Conservation (phyloP, 345 rosid species). For the Eutrema heterophyllum region DNA sequence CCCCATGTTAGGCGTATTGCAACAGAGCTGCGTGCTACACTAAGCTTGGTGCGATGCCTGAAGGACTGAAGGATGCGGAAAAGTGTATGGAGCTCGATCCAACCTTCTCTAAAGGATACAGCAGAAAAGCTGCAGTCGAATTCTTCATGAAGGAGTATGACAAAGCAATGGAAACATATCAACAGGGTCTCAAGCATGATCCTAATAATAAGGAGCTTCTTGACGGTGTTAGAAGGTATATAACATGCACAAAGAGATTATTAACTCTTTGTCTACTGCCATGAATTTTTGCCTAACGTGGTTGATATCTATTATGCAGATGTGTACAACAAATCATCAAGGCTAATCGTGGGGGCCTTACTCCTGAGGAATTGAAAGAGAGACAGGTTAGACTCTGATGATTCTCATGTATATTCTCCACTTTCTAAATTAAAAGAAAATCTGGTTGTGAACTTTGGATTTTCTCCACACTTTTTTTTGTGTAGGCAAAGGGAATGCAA, state of each 20-base stretch:
- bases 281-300: background rate
- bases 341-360: conserved; percentile 85
- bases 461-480: background rate
- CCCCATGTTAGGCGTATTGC: conserved; percentile 58
- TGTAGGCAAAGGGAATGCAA: conserved; percentile 90
- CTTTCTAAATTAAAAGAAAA: background rate
- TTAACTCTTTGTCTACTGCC: background rate
- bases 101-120: conserved; percentile 84
- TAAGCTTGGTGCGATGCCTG: conserved; percentile 82
- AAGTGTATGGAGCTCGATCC: conserved; percentile 93
- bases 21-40: conserved; percentile 96
- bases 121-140: conserved; percentile 74
- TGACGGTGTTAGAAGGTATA: conserved; percentile 75
- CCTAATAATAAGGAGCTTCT: conserved; percentile 80
- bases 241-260: background rate
- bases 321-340: conserved; percentile 72
- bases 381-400: conserved; percentile 57
- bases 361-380: conserved; percentile 88
- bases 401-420: background rate
- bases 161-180: conserved; percentile 81
- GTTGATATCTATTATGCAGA: conserved; percentile 35
- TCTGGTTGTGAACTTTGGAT: background rate
- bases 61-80: conserved; percentile 91
- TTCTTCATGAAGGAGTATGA: conserved; percentile 93
- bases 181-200: conserved; percentile 73